Base-by-base conservation (phyloP, 306 rosid species). In the Vicia faba region DNA sequence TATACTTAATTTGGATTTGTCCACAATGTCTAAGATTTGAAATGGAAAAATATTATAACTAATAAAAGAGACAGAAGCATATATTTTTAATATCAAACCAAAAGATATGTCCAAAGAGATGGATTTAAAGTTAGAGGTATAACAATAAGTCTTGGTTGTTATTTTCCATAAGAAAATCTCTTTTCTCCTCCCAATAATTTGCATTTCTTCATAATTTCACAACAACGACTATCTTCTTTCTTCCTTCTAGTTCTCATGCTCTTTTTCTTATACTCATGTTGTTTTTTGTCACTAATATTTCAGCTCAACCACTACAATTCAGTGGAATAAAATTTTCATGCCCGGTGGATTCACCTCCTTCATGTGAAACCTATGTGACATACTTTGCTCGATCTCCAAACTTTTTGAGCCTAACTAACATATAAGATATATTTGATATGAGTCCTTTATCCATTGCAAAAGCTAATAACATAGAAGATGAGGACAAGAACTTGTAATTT, bases 331-430 rank as follows among this genome's bases (percentile, higher is more conserved):
- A 71, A 70, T 87, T 82, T 43, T 50, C 87, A 39, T 92, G 98
- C 79, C 59, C 85, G n/a, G 73, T 63, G 7, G 77, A 82, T 70
- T 69, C 84, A 45, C 71, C 76, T 19, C 33, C 83, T 64, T 70
- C 81, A 0, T 92, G 98, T 55, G 64, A 79, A 14, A 67, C 96
- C 0, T 92, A 89, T n/a, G 85, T 87, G 11, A 57, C 90, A 5
- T 92, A 87, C 86, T 70, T 68, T 45, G 76, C 89, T 0, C 73
- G 59, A 35, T 50, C 91, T 66, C 91, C 89, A 9, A 73, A 73
- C 0, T 75, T 77, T 25, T 56, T 80, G 78, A 73, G 79, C 54
- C 72, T 84, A 48, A 55, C 68, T 6, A 89, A 75, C 75, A 68
- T 87, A 58, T 81, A 91, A 55, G 63, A 81, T 67, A 63, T 92